A percentile compares a stretch with the other conserved stretches of the same genome.
These are phyloP conservation scores for Eucalyptus leucophloia DNA, from an alignment of 345 rosid species.

Conservation along the genomic window DNA sequence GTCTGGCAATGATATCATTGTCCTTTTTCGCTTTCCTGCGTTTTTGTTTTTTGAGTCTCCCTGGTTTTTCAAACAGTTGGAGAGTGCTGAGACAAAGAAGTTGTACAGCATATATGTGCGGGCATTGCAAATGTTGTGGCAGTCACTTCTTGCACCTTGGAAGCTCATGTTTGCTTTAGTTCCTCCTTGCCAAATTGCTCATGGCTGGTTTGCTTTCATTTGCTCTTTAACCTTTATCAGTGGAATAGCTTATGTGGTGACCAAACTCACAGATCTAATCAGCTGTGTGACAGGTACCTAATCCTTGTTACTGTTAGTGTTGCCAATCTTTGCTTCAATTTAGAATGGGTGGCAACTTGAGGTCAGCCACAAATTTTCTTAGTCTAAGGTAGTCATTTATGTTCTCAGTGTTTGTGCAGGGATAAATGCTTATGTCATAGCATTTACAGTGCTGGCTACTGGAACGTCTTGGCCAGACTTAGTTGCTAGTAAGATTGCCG, in stretches of 20 bases:
- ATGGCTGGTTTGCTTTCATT: slow-evolving; percentile 89
- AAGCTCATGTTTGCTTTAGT: slow-evolving; percentile 77
- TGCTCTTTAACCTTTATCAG: slow-evolving; percentile 78
- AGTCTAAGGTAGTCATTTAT: neutral
- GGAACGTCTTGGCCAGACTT: slow-evolving; percentile 99
- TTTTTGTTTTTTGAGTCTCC: neutral
- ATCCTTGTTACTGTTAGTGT: neutral
- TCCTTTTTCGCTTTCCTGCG: neutral
- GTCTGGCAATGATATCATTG: neutral
- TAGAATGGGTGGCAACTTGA: neutral
- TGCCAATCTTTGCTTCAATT: neutral
- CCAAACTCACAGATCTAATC: slow-evolving; percentile 66
- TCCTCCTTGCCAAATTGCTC: slow-evolving; percentile 79
- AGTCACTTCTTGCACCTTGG: slow-evolving; percentile 63
- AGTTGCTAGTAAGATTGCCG: slow-evolving; percentile 96
- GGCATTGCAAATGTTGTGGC: slow-evolving; percentile 43
- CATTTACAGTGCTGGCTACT: slow-evolving; percentile 79
- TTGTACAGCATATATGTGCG: slow-evolving; percentile 20
- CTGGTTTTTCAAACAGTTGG: slow-evolving; percentile 43
- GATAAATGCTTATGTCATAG: slow-evolving; percentile 84
- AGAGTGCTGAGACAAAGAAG: slow-evolving; percentile 47
- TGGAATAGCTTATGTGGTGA: slow-evolving; percentile 68
- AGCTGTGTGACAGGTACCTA: slow-evolving; percentile 83
- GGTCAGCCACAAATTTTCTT: neutral
- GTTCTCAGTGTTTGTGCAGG: slow-evolving; percentile 23